Evolutionary conservation across 1,284 basidiomycete species (phyloP), one percentile per base, ranked within the genome.

Genomic region (Anthracocystis walkeri): DNA sequence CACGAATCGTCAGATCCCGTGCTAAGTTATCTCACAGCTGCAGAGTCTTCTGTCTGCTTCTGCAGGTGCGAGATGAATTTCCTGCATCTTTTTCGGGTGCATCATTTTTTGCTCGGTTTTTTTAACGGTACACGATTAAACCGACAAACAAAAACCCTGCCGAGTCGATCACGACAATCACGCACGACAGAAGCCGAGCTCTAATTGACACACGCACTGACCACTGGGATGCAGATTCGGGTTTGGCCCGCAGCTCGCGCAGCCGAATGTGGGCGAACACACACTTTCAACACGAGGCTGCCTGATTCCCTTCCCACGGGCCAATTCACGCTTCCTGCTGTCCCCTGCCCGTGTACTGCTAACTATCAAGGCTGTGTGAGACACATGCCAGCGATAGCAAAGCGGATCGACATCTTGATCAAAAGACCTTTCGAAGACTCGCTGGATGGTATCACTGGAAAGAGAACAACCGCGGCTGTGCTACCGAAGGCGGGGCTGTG

Each of bases 111-210:
- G 4, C 18, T 6, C 21, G 4, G 18, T 14, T 29, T 46, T 48
- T 48, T 58, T 31, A 29, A 12, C n/a, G 58, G 57, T 52, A 52
- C 57, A 25, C 14, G 16, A 29, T 41, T 54, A 48, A 61, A 61
- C 12, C n/a, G 41, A 35, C 21, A 31, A 48, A 61, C 58, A 46
- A 48, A 53, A 61, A 35, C 49, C 41, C 41, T 50, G 41, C 44
- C 21, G 11, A 45, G 58, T 41, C 51, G 58, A 58, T 61, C 58
- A 61, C 49, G 58, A 21, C 40, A 41, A 35, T 33, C 55, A 35
- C 53, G 53, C 53, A 56, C 54, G 31, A 23, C 11, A 45, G 16
- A 31, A 31, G n/a, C n/a, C 44, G 44, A 48, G 49, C 35, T 38
- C 35, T 38, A 40, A 31, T 31, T 49, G 48, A n/a, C 45, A 25